Base-by-base conservation (phyloP, 2,329 filamentous ascomycete genomes). In the Neophaeococcomyces mojaviensis region DNA sequence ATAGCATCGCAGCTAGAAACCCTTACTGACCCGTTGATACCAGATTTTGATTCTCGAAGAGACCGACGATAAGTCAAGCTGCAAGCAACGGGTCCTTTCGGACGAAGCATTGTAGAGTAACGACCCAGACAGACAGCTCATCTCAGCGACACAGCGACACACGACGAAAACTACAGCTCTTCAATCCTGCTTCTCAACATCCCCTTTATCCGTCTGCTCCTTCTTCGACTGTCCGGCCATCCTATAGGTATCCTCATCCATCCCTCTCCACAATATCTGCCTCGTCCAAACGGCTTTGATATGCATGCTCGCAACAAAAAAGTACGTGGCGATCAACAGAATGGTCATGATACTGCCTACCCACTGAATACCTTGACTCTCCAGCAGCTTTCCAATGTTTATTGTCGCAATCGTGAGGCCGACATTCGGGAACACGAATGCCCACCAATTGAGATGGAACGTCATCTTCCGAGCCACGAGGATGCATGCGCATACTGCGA, bases 391-490 rank as follows among this genome's bases (percentile, higher is more conserved):
- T 2, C 74, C 79, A 37, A 81, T 64, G 12, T 75, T 67, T 33
- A 83, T 78, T 3, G 73, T 73, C 1, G 77, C 74, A 32, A 83
- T 66, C 1, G 76, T 78, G 42, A 83, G 74, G 0, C 79, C 80
- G 1, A 75, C 77, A 48, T 83, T 82, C 4, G 80, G 79, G 56
- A 83, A 84, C 28, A 84, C 73, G 60, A 81, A 80, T 4, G 77
- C 77, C 71, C 76, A 81, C 79, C 78, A 84, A 58, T 64, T 69
- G 20, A 76, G 59, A 6, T 70, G 68, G 58, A 76, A 76, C 1
- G 53, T 54, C 58, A 73, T 76, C 10, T 65, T 61, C 13, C 64
- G 59, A 8, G 61, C 49, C 28, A 19, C 66, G 62, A 15, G 54
- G 64, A 43, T 70, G 39, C 1, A 69, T 2, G 73, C 71, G 26